phyloP scores from a whole-genome alignment of 2,329 filamentous ascomycete genomes.

The Didymellaceae sp. region DNA sequence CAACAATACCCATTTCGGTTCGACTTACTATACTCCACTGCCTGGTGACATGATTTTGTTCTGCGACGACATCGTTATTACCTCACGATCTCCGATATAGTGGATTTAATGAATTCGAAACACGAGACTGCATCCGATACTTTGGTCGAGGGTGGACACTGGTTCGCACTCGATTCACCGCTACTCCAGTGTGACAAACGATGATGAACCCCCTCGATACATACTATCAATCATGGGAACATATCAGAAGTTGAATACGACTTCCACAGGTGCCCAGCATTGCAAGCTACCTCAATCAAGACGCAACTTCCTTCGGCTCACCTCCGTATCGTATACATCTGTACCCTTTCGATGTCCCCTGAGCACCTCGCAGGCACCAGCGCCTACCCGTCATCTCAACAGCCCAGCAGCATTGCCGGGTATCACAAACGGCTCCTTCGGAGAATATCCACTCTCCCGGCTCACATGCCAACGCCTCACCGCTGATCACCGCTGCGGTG shows the following conservation, averaged over 20 bases:
- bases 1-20: conserved; percentile 21
- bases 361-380: no score
- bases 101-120: conserved; percentile 8
- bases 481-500: conserved; percentile 12
- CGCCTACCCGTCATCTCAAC: background rate
- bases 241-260: background rate
- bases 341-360: no score
- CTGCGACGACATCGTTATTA: conserved; percentile 3
- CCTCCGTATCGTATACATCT: no score
- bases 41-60: background rate
- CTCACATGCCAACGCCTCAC: conserved; percentile 14
- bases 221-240: background rate
- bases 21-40: background rate
- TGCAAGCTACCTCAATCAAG: no score
- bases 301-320: no score
- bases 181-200: conserved; percentile 20
- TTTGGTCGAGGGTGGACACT: background rate
- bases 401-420: conserved; percentile 1
- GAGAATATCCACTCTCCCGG: conserved; percentile 35
- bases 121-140: background rate
- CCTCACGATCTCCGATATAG: conserved; percentile 2
- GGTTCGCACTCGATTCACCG: conserved; percentile 15
- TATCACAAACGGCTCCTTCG: conserved; percentile 23
- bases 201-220: background rate
- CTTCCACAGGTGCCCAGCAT: background rate